Percentiles rank a stretch among this genome's conserved stretches.
Conservation (phyloP, 495 filamentous ascomycete genomes). For the Penicillium flavigenum region DNA sequence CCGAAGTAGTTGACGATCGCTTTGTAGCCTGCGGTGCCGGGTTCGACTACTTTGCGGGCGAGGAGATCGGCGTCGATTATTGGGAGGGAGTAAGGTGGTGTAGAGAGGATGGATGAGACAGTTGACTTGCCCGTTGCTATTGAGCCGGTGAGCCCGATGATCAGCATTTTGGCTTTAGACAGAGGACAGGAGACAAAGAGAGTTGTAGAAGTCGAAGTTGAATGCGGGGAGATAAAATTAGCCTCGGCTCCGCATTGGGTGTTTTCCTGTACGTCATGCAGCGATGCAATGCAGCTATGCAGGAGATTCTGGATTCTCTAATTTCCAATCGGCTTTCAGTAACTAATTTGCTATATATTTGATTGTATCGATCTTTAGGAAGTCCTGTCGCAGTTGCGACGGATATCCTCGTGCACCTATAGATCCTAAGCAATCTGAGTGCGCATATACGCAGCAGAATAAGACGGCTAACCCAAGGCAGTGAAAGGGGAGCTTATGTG, state of each 20-base stretch:
- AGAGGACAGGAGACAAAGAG: neutral
- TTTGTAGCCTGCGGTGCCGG: slow-evolving; percentile 78
- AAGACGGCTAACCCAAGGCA: neutral
- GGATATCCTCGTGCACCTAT: neutral
- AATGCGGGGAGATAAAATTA: slow-evolving; percentile 23
- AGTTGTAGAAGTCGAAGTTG: slow-evolving; percentile 1
- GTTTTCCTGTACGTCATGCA: neutral
- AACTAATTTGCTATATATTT: slow-evolving; percentile 5
- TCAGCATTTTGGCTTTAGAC: slow-evolving; percentile 61
- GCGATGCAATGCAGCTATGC: no score
- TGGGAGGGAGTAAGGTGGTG: slow-evolving; percentile 79
- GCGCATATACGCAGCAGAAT: neutral
- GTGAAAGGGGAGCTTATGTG: neutral
- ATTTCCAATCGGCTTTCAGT: neutral
- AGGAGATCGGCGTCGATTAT: slow-evolving; percentile 94
- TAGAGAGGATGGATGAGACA: slow-evolving; percentile 77
- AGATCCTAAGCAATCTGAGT: neutral
- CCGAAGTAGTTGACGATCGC: slow-evolving; percentile 77
- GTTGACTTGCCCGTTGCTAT: slow-evolving; percentile 99
- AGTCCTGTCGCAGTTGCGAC: neutral
- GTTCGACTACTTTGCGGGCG: slow-evolving; percentile 87
- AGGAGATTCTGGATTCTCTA: neutral
- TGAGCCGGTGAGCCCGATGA: slow-evolving; percentile 94
- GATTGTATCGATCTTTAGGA: neutral
- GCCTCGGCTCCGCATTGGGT: slow-evolving; percentile 21